These are phyloP conservation scores for Phytophthora lateralis DNA, from an alignment of 352 stramenopile species.

Conservation along the genomic window DNA sequence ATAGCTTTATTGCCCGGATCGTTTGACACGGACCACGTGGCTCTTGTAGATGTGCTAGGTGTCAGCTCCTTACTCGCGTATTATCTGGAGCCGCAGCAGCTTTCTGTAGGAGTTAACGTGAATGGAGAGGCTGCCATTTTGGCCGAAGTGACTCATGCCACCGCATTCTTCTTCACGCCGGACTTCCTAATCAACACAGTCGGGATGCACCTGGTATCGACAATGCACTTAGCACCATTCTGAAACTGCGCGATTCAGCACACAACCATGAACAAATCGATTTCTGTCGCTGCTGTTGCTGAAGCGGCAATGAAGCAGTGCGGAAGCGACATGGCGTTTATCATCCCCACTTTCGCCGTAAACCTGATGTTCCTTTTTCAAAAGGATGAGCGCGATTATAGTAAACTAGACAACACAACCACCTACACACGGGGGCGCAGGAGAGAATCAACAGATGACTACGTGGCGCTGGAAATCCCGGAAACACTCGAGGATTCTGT, in stretches of 20 bases:
- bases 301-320: conserved; percentile 28
- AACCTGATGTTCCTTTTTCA: conserved; percentile 56
- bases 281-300: conserved; percentile 30
- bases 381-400: conserved; percentile 41
- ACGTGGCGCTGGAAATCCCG: conserved; percentile 15
- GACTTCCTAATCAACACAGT: conserved; percentile 41
- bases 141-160: conserved; percentile 42
- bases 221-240: conserved; percentile 43
- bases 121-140: conserved; percentile 45
- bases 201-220: conserved; percentile 39
- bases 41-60: conserved; percentile 38
- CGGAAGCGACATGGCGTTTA: conserved; percentile 21
- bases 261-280: conserved; percentile 42
- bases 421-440: conserved; percentile 37
- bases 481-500: conserved; percentile 27
- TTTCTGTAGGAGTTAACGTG: conserved; percentile 43
- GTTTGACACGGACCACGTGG: conserved; percentile 33
- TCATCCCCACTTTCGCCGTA: conserved; percentile 21
- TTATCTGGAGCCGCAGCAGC: conserved; percentile 36
- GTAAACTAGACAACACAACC: conserved; percentile 44
- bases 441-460: conserved; percentile 22
- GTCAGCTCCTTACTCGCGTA: conserved; percentile 26
- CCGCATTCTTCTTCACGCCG: conserved; percentile 31
- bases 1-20: conserved; percentile 30
- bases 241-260: conserved; percentile 48